phyloP scores from a whole-genome alignment of 805 yeast species.

The Pichia pseudocactophila region DNA sequence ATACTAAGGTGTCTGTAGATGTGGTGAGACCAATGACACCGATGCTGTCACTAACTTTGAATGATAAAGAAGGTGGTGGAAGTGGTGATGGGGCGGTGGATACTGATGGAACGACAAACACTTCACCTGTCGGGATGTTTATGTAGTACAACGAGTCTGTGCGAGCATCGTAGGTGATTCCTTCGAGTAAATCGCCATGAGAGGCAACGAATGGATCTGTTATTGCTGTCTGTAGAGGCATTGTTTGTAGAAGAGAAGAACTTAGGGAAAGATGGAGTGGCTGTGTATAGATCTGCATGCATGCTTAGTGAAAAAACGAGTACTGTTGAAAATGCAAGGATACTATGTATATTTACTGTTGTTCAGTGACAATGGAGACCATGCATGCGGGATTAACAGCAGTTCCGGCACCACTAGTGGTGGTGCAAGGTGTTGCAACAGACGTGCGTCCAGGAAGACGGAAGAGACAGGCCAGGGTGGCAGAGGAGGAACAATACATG shows the following conservation, averaged over 20 bases:
- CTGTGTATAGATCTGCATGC: too few relatives aligned
- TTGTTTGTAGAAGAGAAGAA: neutral
- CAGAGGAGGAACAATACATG: constrained; percentile 9
- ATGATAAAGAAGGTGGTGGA: constrained; percentile 28
- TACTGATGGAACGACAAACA: constrained; percentile 15
- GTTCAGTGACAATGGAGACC: constrained; percentile 27
- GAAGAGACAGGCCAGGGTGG: constrained; percentile 1
- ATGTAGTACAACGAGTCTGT: constrained; percentile 46
- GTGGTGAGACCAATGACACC: constrained; percentile 69
- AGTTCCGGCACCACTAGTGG: constrained; percentile 32
- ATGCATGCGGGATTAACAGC: constrained; percentile 29
- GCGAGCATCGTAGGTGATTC: constrained; percentile 51
- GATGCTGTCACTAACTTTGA: constrained; percentile 33
- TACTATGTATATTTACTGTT: neutral
- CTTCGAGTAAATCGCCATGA: constrained; percentile 49
- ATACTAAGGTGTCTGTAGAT: constrained; percentile 43
- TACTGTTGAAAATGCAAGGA: too few relatives aligned
- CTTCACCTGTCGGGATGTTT: constrained; percentile 35
- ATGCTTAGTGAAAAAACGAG: too few relatives aligned
- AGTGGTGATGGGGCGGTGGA: constrained; percentile 19
- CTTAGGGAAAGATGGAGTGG: neutral
- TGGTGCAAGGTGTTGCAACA: constrained; percentile 33
- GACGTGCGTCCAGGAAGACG: constrained; percentile 2
- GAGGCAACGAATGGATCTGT: constrained; percentile 15
- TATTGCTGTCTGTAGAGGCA: constrained; percentile 9